These are phyloP conservation scores for Neonectria punicea DNA, from an alignment of 2,329 filamentous ascomycete species.

Conservation along the genomic window DNA sequence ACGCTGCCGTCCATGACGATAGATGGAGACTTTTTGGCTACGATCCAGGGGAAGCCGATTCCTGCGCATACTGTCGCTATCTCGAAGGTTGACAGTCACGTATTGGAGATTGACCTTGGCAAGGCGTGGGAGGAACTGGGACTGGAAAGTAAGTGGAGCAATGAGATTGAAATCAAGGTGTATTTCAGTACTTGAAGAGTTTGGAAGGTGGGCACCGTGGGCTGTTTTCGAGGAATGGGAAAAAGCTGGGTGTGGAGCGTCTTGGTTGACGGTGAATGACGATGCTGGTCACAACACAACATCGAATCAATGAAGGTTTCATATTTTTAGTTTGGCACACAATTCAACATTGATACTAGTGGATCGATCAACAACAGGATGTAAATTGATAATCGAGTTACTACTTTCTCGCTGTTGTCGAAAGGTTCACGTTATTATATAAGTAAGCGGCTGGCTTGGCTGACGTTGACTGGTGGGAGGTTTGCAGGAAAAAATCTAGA, in stretches of 20 bases:
- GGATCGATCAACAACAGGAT: not conserved
- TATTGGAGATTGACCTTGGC: conserved; percentile 82
- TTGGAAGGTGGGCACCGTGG: too few relatives aligned
- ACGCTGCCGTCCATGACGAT: conserved; percentile 70
- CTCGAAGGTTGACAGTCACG: conserved; percentile 60
- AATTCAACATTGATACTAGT: not conserved
- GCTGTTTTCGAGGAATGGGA: not conserved
- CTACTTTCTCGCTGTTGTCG: too few relatives aligned
- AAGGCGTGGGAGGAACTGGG: conserved; percentile 81
- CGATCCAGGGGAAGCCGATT: conserved; percentile 77
- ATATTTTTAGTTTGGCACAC: not conserved
- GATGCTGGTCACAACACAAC: not conserved
- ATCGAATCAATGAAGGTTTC: not conserved
- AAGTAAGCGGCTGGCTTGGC: not conserved
- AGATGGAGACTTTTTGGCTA: conserved; percentile 75
- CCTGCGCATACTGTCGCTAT: conserved; percentile 73
- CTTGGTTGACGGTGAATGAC: not conserved
- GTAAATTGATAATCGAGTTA: not conserved
- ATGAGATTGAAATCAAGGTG: conserved; percentile 78
- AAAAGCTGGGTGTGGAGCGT: not conserved
- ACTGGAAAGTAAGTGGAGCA: conserved; percentile 78
- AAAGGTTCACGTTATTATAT: too few relatives aligned
- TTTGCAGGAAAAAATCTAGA: conserved; percentile 1
- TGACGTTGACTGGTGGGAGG: not conserved
- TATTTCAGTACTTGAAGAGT: conserved; percentile 56